Evolutionary conservation across 306 rosid species (phyloP).

Genomic region (Sicyos baderoa): DNA sequence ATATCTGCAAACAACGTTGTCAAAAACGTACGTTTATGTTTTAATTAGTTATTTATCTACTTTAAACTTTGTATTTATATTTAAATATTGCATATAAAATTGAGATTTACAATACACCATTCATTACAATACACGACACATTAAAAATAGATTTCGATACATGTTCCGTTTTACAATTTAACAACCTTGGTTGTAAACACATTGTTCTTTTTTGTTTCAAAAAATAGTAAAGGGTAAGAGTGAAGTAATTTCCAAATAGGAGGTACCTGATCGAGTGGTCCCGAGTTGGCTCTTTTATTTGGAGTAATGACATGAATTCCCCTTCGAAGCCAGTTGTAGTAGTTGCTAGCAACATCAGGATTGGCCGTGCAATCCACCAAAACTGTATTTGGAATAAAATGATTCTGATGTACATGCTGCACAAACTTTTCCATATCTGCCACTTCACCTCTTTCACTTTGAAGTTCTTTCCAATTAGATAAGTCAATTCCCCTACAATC

Average conservation of each 20-base stretch:
- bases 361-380: slow-evolving; percentile 97
- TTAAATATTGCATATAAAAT: too few species aligned
- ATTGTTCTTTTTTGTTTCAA: background rate
- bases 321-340: slow-evolving; percentile 76
- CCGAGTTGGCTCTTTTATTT: slow-evolving; percentile 92
- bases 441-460: slow-evolving; percentile 47
- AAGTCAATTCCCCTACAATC: slow-evolving; percentile 71
- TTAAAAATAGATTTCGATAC: too few species aligned
- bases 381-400: slow-evolving; percentile 89
- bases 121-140: too few species aligned
- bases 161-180: too few species aligned
- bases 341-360: slow-evolving; percentile 64
- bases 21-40: too few species aligned
- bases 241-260: too few species aligned
- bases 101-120: too few species aligned
- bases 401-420: slow-evolving; percentile 78
- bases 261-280: slow-evolving; percentile 90
- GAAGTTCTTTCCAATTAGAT: slow-evolving; percentile 71
- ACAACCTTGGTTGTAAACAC: too few species aligned
- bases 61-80: too few species aligned
- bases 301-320: slow-evolving; percentile 97
- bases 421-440: slow-evolving; percentile 69
- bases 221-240: background rate
- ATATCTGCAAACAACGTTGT: too few species aligned
- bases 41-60: too few species aligned